Conservation (phyloP, 2,329 filamentous ascomycete genomes). For the Penicillium brasilianum region DNA sequence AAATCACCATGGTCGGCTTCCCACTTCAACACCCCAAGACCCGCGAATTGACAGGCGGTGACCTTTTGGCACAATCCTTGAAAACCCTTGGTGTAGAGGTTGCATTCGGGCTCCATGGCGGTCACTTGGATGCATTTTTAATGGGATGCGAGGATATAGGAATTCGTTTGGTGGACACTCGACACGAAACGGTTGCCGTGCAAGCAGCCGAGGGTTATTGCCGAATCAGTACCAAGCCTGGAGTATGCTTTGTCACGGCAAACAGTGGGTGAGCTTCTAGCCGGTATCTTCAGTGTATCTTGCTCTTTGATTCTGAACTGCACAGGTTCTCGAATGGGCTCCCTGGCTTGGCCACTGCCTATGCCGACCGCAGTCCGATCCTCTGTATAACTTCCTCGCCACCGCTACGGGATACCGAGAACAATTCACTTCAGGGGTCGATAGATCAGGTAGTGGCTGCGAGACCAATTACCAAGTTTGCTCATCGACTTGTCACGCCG, state of each 20-base stretch:
- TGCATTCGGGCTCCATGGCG: conserved; percentile 55
- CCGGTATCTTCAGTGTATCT: neutral
- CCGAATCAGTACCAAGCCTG: conserved; percentile 51
- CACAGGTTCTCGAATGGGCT: conserved; percentile 53
- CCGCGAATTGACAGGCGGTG: conserved; percentile 52
- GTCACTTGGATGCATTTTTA: conserved; percentile 56
- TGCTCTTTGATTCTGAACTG: neutral
- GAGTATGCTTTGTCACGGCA: conserved; percentile 55
- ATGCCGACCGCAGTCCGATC: conserved; percentile 52
- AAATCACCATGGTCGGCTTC: conserved; percentile 24
- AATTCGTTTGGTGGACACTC: conserved; percentile 52
- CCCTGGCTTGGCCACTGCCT: conserved; percentile 53
- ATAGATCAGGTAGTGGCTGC: conserved; percentile 54
- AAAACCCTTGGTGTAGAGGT: conserved; percentile 50
- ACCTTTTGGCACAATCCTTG: conserved; percentile 53
- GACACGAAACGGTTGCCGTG: conserved; percentile 56
- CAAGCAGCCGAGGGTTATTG: conserved; percentile 55
- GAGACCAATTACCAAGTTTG: conserved; percentile 53
- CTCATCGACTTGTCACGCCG: conserved; percentile 50
- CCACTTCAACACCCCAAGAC: conserved; percentile 34
- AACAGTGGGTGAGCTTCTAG: conserved; percentile 50
- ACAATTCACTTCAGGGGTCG: conserved; percentile 54
- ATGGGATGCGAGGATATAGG: conserved; percentile 49
- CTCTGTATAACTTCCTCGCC: conserved; percentile 54
- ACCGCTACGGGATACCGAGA: conserved; percentile 53